Evolutionary conservation across 352 stramenopile genomes (phyloP), one percentile per base, ranked within the genome.

Genomic region (Globisporangium nodosum): DNA sequence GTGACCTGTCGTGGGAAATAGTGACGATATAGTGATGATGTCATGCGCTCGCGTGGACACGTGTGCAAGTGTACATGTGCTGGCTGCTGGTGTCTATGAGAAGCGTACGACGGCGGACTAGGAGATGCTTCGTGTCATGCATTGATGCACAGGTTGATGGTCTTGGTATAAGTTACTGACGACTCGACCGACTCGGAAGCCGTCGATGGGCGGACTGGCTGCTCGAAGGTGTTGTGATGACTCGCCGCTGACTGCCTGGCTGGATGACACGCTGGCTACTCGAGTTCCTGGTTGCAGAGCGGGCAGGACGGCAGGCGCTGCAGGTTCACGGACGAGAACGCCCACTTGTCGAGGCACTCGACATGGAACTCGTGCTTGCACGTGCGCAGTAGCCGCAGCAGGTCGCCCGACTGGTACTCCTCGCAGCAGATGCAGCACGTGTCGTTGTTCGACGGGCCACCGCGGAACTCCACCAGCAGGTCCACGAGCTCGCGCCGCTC

Each of bases 331-430:
- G 79, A 87, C 15, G 84, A 90, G 65, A 92, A 88, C 13, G 84
- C 83, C 86, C 86, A 95, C 64, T 90, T 89, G 70, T 95, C 86
- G 47, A 95, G 71, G 70, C 86, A 95, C 66, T 95, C 86, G 48
- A 95, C 65, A 54, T 95, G 86, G 63, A 93, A 95, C 66, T 92
- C 82, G 73, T 95, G 86, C 59, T 91, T 90, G 67, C 86, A 95
- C 61, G 78, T 87, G 56, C 75, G 74, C 50, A 95, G 67, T 48
- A 92, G 66, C 52, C 86, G 83, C 65, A 93, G 70, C 35, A 87
- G 69, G 52, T 95, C 85, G 31, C 78, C 85, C 40, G 71, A 79
- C 60, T 83, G 71, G 62, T 93, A 95, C 69, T 90, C 81, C 43
- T 95, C 85, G 58, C 78, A 91, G 75, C 86, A 95, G 58, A 95